A percentile compares a stretch with the other conserved stretches of the same genome.
Evolutionary conservation across 768 basidiomycete genomes (phyloP).

Genomic region (Coprinopsis marcescibilis): DNA sequence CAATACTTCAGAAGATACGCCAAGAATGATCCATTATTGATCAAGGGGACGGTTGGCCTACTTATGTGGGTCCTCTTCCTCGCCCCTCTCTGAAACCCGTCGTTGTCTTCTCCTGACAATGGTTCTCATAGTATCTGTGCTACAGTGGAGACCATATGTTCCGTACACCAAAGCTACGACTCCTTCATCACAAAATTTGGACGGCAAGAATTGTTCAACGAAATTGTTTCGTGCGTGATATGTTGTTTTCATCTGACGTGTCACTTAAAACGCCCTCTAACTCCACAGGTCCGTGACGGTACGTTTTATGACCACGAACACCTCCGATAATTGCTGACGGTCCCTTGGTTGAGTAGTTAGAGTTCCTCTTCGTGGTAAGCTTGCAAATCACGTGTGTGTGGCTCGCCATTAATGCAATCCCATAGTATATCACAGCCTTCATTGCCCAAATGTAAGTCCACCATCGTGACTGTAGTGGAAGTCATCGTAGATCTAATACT

Average conservation of each 20-base stretch:
- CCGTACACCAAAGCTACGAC: conserved; percentile 7
- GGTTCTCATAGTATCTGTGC: neutral
- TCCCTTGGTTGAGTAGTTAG: neutral
- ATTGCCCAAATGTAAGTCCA: conserved; percentile 6
- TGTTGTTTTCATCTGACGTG: neutral
- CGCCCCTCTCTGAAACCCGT: neutral
- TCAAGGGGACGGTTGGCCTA: conserved; percentile 2
- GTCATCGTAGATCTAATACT: neutral
- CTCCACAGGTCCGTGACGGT: conserved; percentile 4
- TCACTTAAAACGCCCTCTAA: neutral
- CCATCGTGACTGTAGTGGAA: neutral
- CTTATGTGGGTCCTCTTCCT: neutral
- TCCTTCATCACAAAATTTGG: conserved; percentile 8
- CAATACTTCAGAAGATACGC: conserved; percentile 8
- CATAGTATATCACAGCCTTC: conserved; percentile 8
- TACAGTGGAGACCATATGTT: conserved; percentile 3
- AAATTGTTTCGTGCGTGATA: conserved; percentile 3
- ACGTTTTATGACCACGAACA: neutral
- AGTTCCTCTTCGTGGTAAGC: conserved; percentile 8
- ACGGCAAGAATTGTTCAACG: conserved; percentile 5
- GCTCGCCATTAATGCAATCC: neutral
- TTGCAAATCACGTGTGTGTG: neutral
- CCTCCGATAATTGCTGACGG: neutral
- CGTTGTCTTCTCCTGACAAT: neutral
- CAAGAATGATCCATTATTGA: neutral